phyloP scores from a whole-genome alignment of 75 land plant genomes.

The Sequoia sempervirens region DNA sequence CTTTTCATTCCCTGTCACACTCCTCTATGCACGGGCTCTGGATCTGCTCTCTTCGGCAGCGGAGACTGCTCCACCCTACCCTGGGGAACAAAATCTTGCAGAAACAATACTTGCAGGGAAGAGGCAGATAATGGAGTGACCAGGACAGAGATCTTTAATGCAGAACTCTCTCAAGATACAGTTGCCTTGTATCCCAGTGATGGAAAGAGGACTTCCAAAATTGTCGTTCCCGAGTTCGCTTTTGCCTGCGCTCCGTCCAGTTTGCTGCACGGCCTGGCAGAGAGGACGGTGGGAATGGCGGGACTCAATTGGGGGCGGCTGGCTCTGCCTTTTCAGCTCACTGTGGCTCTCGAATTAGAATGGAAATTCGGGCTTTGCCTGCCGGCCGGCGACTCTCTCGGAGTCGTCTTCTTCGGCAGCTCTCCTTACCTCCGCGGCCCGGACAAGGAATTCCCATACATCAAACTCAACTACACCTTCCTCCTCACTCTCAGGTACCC shows the following conservation, averaged over 20 bases:
- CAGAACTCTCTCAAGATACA: background rate
- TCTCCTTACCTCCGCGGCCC: background rate
- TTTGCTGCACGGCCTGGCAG: background rate
- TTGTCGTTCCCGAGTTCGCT: background rate
- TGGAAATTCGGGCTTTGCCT: conserved; percentile 5
- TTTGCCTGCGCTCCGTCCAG: background rate
- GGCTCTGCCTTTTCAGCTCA: background rate
- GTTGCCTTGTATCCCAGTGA: background rate
- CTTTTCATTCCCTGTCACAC: conserved; percentile 16
- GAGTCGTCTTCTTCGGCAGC: conserved; percentile 2
- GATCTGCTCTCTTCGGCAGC: background rate
- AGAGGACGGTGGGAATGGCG: background rate
- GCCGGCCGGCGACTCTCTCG: background rate
- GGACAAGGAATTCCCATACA: background rate
- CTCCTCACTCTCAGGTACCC: background rate
- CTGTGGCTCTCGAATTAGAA: background rate
- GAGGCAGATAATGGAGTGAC: background rate
- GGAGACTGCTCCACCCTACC: background rate
- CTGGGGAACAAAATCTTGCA: background rate
- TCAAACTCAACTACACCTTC: conserved; percentile 6
- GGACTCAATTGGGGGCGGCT: background rate
- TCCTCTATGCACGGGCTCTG: conserved; percentile 13
- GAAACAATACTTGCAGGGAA: background rate
- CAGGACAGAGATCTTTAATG: background rate
- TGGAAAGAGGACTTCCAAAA: background rate